These are phyloP conservation scores for Cercophora scortea DNA, from an alignment of 495 filamentous ascomycete species.

Conservation along the genomic window DNA sequence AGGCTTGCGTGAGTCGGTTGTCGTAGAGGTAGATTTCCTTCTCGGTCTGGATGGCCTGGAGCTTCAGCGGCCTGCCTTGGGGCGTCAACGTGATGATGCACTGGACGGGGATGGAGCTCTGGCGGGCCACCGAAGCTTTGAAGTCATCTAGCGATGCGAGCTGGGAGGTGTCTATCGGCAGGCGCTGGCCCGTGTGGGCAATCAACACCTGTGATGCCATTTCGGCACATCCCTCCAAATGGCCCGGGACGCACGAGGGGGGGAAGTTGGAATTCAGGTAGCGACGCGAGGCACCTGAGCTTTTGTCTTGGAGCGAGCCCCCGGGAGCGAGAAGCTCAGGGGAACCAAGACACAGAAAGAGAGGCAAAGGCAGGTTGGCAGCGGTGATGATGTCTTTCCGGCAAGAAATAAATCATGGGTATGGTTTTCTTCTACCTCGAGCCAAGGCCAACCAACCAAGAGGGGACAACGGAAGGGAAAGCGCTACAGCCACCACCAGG, in stretches of 20 bases:
- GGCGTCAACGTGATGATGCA: conserved; percentile 76
- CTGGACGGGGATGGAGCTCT: conserved; percentile 56
- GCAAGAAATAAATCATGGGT: too few relatives aligned
- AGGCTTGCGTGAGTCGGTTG: conserved; percentile 52
- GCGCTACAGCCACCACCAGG: too few relatives aligned
- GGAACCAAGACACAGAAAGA: too few relatives aligned
- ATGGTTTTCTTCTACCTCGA: too few relatives aligned
- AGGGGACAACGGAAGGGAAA: too few relatives aligned
- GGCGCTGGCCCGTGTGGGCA: conserved; percentile 80
- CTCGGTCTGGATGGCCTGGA: conserved; percentile 68
- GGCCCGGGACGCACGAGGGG: not conserved
- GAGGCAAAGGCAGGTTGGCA: too few relatives aligned
- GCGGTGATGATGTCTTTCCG: too few relatives aligned
- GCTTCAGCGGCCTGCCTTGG: conserved; percentile 72
- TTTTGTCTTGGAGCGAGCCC: too few relatives aligned
- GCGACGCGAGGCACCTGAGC: too few relatives aligned
- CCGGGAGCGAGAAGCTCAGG: too few relatives aligned
- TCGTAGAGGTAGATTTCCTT: conserved; percentile 86
- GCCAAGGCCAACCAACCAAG: too few relatives aligned
- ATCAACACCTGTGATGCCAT: conserved; percentile 74
- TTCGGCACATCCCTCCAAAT: conserved; percentile 25
- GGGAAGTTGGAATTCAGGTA: too few relatives aligned
- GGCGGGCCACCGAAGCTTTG: conserved; percentile 62
- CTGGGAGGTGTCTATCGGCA: conserved; percentile 60
- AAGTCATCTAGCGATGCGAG: conserved; percentile 61